These are phyloP conservation scores for Ceratocystis lukuohia DNA, from an alignment of 2,329 filamentous ascomycete species.

Conservation along the genomic window DNA sequence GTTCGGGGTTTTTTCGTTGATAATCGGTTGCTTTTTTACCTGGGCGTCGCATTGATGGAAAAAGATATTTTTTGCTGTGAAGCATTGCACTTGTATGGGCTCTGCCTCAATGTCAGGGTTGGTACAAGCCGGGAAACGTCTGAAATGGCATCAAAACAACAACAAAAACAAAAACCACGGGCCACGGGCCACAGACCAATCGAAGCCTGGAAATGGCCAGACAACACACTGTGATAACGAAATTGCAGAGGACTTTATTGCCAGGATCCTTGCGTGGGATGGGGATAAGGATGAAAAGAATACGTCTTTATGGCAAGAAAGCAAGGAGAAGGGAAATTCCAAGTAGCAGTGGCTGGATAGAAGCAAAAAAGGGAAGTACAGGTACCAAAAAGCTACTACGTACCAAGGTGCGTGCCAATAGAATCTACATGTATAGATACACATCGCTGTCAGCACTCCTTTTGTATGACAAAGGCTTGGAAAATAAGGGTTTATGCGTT, in stretches of 20 bases:
- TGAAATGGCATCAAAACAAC: not conserved
- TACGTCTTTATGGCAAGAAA: not conserved
- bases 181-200: not conserved
- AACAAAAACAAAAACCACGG: slow-evolving; percentile 4
- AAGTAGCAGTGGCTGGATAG: not conserved
- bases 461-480: not conserved
- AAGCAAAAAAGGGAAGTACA: too few species aligned
- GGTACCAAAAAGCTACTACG: too few species aligned
- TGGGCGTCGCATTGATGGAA: not conserved
- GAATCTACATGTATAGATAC: not conserved
- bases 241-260: not conserved
- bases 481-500: not conserved
- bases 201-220: not conserved
- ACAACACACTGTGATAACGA: not conserved
- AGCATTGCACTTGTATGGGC: not conserved
- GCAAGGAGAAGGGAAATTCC: not conserved
- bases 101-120: not conserved
- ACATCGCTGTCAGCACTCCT: not conserved
- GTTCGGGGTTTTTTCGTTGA: not conserved
- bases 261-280: not conserved
- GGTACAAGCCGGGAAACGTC: not conserved
- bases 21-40: not conserved
- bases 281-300: not conserved
- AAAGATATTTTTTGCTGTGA: not conserved
- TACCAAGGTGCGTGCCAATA: not conserved